phyloP scores from a whole-genome alignment of 2,329 filamentous ascomycete genomes.

The Talaromyces amestolkiae region DNA sequence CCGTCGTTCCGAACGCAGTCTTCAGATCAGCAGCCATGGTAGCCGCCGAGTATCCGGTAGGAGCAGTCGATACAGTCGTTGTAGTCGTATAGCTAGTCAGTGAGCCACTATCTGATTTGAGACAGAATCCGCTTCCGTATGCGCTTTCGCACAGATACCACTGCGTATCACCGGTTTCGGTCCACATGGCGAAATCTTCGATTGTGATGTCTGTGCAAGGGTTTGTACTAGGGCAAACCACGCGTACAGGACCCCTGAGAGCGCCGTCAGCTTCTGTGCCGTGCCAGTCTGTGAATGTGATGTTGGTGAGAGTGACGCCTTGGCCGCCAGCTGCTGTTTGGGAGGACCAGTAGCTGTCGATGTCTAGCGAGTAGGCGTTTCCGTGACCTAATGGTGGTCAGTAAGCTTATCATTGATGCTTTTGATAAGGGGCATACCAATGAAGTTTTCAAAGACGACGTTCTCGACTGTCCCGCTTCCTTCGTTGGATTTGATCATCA shows the following conservation, averaged over 20 bases:
- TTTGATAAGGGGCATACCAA: constrained; percentile 28
- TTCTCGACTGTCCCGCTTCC: constrained; percentile 49
- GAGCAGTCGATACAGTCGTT: constrained; percentile 27
- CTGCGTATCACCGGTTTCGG: neutral
- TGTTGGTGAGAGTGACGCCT: neutral
- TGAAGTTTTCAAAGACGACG: constrained; percentile 51
- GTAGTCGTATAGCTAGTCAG: constrained; percentile 23
- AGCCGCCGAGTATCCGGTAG: constrained; percentile 30
- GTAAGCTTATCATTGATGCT: neutral
- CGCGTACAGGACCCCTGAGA: neutral
- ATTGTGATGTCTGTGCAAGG: neutral
- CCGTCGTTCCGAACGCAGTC: constrained; percentile 24
- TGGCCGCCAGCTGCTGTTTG: neutral
- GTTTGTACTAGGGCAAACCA: neutral
- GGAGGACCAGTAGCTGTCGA: neutral
- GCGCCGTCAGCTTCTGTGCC: neutral
- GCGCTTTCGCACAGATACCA: neutral
- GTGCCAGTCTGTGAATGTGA: neutral
- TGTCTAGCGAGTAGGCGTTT: constrained; percentile 53
- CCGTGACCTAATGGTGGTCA: constrained; percentile 44
- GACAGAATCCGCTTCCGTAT: constrained; percentile 6
- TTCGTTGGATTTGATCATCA: constrained; percentile 56
- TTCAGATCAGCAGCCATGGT: constrained; percentile 29
- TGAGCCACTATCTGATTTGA: constrained; percentile 32
- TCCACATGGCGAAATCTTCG: neutral